Base-by-base conservation (phyloP, 257 asterid species). In the Penstemon newberryi region DNA sequence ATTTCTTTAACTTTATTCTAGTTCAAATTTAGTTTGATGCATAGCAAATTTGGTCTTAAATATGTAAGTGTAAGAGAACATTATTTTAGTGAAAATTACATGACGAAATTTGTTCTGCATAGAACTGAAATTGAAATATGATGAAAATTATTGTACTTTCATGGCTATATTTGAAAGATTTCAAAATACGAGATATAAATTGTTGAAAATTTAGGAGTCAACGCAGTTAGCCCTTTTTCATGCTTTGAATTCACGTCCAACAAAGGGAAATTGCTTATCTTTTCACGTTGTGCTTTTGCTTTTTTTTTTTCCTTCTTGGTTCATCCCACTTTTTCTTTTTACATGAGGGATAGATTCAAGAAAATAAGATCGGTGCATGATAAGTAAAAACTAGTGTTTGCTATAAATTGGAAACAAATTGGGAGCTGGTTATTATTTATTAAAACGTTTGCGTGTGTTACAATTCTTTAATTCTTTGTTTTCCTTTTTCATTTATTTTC, bases 181-280 rank as follows among this genome's bases (percentile, higher is more conserved):
- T n/a, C 57, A 53, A 55, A 39, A 18, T 18, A 11, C 36, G 25
- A 19, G 19, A 2, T 25, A 25, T 25, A 25, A 25, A 25, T 0
- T 25, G 33, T 25, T 25, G 33, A 25, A 25, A 25, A 25, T 25
- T 25, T 25, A 25, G 33, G 33, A 25, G 33, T 25, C 33, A 25
- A 25, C 33, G 33, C 33, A 25, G 33, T 25, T 25, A 25, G 33
- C 45, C 49, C 39, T 9, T 13, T 50, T 49, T 65, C 60, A 65
- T 45, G 36, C 5, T 45, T 4, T 44, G 46, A 63, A 63, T 37
- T 37, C 4, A 12, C 2, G 13, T 36, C 70, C 70, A 65, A 65
- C 59, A 65, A 39, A 50, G 37, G 33, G 51, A 65, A 65, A 13
- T 51, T 39, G 70, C 38, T 51, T 15, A 6, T 13, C 42, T 43